phyloP scores from a whole-genome alignment of 306 rosid genomes.

The Casuarina cunninghamiana region DNA sequence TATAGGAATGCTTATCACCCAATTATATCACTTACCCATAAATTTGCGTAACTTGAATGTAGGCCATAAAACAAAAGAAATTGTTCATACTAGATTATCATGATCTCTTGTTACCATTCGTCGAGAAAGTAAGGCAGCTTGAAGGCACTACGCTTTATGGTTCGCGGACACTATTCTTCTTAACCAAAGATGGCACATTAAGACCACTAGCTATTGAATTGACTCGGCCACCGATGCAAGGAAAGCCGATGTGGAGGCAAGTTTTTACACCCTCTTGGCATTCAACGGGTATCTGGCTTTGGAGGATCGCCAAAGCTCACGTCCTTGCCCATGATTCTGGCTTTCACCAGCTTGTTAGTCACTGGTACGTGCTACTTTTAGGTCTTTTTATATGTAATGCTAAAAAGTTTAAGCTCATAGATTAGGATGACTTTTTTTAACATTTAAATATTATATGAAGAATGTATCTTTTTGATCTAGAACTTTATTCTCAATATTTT shows the following conservation, averaged over 20 bases:
- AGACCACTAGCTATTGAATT: constrained; percentile 53
- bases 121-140: constrained; percentile 39
- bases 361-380: constrained; percentile 33
- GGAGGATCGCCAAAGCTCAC: constrained; percentile 59
- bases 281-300: constrained; percentile 50
- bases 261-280: constrained; percentile 39
- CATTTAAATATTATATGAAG: no score
- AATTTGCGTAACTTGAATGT: constrained; percentile 8
- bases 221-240: constrained; percentile 47
- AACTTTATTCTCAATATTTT: no score
- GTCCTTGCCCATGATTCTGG: constrained; percentile 57
- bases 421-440: no score
- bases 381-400: not conserved
- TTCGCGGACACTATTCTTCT: constrained; percentile 54
- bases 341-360: constrained; percentile 52
- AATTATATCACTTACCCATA: not conserved
- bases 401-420: no score
- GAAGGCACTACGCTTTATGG: constrained; percentile 54
- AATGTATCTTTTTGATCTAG: no score
- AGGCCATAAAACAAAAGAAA: constrained; percentile 47
- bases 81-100: constrained; percentile 56
- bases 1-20: not conserved
- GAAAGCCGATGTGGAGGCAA: constrained; percentile 51
- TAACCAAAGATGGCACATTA: constrained; percentile 35
- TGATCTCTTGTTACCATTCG: constrained; percentile 46